Percentiles rank a stretch among this genome's conserved stretches.
Conservation (phyloP, 1,284 basidiomycete species). For the Uromyces viciae-fabae region DNA sequence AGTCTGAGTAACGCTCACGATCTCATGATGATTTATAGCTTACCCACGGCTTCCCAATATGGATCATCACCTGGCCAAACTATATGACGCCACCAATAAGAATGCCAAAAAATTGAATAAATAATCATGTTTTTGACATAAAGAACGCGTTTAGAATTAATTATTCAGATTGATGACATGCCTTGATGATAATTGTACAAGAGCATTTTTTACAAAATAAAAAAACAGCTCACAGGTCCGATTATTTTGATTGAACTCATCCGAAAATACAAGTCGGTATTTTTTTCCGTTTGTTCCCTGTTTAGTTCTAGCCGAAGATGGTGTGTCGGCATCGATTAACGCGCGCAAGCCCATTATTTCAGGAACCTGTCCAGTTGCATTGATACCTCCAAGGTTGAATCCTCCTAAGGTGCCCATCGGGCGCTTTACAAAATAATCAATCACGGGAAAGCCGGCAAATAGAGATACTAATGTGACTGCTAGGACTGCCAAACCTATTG, state of each 20-base stretch:
- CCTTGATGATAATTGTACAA: too few relatives aligned
- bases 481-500: slow-evolving; percentile 25
- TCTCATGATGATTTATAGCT: neutral
- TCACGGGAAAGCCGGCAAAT: slow-evolving; percentile 57
- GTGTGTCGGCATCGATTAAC: slow-evolving; percentile 74
- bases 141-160: too few relatives aligned
- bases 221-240: slow-evolving; percentile 60
- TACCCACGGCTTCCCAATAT: slow-evolving; percentile 58
- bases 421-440: slow-evolving; percentile 54
- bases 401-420: slow-evolving; percentile 56
- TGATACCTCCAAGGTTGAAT: slow-evolving; percentile 71
- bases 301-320: slow-evolving; percentile 50
- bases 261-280: slow-evolving; percentile 67
- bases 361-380: slow-evolving; percentile 69
- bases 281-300: slow-evolving; percentile 51
- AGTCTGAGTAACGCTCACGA: neutral
- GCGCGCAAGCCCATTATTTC: slow-evolving; percentile 64
- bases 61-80: slow-evolving; percentile 64
- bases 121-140: neutral
- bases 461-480: slow-evolving; percentile 17
- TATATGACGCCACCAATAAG: neutral
- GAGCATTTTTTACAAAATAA: neutral
- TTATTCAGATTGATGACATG: too few relatives aligned
- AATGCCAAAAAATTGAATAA: neutral
- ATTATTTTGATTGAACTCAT: slow-evolving; percentile 79